Conservation (phyloP, 805 yeast species). For the Pichia exigua region DNA sequence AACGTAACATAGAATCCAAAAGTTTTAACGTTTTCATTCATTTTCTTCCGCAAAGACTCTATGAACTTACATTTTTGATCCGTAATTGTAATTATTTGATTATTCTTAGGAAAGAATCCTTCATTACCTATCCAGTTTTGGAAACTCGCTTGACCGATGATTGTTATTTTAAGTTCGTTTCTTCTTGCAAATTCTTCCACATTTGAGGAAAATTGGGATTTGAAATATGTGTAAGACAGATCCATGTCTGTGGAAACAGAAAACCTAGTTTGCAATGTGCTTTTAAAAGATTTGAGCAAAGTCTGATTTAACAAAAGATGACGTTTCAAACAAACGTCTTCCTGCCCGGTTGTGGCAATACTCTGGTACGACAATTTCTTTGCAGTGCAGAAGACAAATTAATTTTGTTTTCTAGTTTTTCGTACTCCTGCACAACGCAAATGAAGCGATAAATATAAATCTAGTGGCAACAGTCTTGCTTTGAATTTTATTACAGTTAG, state of each 20-base stretch:
- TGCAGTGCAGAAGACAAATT: neutral
- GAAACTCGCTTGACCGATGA: neutral
- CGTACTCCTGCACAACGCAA: neutral
- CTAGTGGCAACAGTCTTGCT: neutral
- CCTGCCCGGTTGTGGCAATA: neutral
- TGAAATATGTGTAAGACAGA: neutral
- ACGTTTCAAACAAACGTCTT: neutral
- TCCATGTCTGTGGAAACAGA: neutral
- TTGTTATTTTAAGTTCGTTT: neutral
- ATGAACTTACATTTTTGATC: neutral
- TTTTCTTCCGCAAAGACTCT: neutral
- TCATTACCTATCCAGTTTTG: neutral
- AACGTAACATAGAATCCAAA: neutral
- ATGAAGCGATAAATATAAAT: neutral
- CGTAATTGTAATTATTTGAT: neutral
- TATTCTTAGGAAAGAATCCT: neutral
- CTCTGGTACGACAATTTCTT: neutral
- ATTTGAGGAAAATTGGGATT: neutral
- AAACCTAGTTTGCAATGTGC: neutral
- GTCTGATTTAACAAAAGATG: neutral
- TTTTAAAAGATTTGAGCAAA: neutral
- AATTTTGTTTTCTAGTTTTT: neutral
- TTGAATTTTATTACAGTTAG: too few species aligned
- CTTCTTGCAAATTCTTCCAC: neutral
- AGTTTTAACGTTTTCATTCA: neutral